phyloP scores from a whole-genome alignment of 23 red algal genomes.

The Gracilaria gracilis region DNA sequence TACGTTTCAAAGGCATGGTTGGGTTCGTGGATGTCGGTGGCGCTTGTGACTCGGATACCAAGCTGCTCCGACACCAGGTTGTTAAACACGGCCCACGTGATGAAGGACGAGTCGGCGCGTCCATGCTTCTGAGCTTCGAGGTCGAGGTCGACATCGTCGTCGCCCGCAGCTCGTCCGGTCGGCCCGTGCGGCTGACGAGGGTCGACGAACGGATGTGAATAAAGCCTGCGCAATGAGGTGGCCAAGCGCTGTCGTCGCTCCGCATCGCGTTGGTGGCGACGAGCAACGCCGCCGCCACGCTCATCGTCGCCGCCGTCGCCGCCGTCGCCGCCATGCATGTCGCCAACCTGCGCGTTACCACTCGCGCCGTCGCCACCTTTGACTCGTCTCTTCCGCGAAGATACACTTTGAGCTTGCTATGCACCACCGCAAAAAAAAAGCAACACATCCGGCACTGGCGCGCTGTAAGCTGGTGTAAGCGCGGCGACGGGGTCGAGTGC shows the following conservation, averaged over 20 bases:
- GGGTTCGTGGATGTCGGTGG: background rate
- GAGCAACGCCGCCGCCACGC: background rate
- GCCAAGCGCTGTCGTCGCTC: conserved; percentile 14
- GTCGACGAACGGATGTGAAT: conserved; percentile 26
- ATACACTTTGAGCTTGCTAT: too few species aligned
- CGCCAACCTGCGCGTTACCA: too few species aligned
- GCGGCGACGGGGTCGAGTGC: background rate
- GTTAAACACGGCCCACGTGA: conserved; percentile 37
- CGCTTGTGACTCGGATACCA: background rate
- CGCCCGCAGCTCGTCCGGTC: background rate
- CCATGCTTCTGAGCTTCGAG: too few species aligned
- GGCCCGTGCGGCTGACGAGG: conserved; percentile 17
- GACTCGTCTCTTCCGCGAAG: too few species aligned
- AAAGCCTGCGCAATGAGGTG: background rate
- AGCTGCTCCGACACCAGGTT: conserved; percentile 19
- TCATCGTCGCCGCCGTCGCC: background rate
- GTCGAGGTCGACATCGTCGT: too few species aligned
- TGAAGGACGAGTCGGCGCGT: background rate
- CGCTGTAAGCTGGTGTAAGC: background rate
- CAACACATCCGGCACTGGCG: too few species aligned
- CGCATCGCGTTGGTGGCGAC: background rate
- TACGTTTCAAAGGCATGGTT: background rate
- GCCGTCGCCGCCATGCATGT: background rate
- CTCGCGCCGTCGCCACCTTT: too few species aligned
- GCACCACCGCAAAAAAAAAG: too few species aligned